These are phyloP conservation scores for Pelargonium nanum DNA, from an alignment of 345 rosid species.

Conservation along the genomic window DNA sequence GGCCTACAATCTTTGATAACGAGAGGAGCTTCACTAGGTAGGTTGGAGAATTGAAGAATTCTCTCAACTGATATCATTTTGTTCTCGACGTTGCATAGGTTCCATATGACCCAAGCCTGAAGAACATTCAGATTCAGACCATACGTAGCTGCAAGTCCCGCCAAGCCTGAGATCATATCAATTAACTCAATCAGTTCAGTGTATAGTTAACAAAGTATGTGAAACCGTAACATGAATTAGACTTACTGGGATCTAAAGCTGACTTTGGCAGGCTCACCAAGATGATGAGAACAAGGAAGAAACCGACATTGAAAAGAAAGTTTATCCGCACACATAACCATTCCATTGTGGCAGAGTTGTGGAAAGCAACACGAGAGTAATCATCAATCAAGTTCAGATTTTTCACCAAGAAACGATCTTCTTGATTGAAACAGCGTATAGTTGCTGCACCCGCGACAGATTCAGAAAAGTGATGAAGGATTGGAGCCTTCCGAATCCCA, in stretches of 20 bases:
- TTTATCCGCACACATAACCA: constrained; percentile 77
- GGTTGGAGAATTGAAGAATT: constrained; percentile 45
- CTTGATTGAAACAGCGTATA: constrained; percentile 63
- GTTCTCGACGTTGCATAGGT: constrained; percentile 63
- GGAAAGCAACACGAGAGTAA: constrained; percentile 59
- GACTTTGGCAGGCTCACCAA: constrained; percentile 64
- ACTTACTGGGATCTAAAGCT: constrained; percentile 59
- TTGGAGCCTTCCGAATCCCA: constrained; percentile 66
- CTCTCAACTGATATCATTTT: constrained; percentile 76
- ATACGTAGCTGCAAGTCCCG: constrained; percentile 52
- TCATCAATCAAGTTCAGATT: constrained; percentile 38
- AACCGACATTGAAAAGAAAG: constrained; percentile 64
- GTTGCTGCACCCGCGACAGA: constrained; percentile 61
- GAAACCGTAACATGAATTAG: too few species aligned
- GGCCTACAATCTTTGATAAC: constrained; percentile 33
- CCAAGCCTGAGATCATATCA: constrained; percentile 35
- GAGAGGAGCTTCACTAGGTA: constrained; percentile 48
- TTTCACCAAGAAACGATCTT: constrained; percentile 44
- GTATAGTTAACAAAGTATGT: too few species aligned
- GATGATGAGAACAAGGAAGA: constrained; percentile 60
- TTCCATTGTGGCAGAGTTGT: constrained; percentile 66
- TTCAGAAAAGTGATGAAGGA: constrained; percentile 81
- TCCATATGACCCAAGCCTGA: constrained; percentile 78
- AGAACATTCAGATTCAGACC: constrained; percentile 57
- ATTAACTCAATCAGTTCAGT: too few species aligned